Base-by-base conservation (phyloP, 2,329 filamentous ascomycete genomes). In the Alternaria arbusti region DNA sequence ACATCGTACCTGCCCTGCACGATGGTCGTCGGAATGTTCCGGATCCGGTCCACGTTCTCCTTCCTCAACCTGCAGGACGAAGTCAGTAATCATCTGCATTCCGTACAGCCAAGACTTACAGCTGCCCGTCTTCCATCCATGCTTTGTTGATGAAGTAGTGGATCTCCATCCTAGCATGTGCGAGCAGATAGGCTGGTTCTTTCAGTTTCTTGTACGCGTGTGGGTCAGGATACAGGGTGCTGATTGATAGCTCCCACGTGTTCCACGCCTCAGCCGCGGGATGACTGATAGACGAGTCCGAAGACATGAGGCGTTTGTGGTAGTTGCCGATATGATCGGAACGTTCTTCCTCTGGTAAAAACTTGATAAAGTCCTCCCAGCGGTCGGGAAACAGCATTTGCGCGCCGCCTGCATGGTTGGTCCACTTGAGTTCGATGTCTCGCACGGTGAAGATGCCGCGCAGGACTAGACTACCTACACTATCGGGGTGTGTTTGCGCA, bases 1-100 rank as follows among this genome's bases (percentile, higher is more conserved):
- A 84, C 70, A 69, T 84, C 83, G 55, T 83, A 83, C n/a, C 83
- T 76, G 1, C 82, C 83, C 64, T 84, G 82, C 13, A 84, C 75
- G 43, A 84, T 82, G 10, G 75, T 75, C 63, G 74, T 67, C 66
- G 79, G 78, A 62, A 82, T 80, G 64, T 78, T 71, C 20, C 70
- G 61, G 23, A 82, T 80, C 58, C 71, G 77, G 23, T 76, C 74
- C 10, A 81, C 59, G 52, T 78, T 80, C 30, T 76, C 70, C 54
- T 65, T 70, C 60, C 54, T 72, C 56, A 81, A 23, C 30, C 30
- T 32, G 30, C 30, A 32, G 30, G 1, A 32, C 30, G 13, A 32
- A 32, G 30, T 32, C 30, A 32, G 30, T 32, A 32, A 32, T 15
- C 13, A 8, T 32, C 13, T 32, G 30, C 30, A 32, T 32, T 32